Evolutionary conservation across 148 eudicot genomes (phyloP), one percentile per base, ranked within the genome.

Genomic region (Cornus kousa): DNA sequence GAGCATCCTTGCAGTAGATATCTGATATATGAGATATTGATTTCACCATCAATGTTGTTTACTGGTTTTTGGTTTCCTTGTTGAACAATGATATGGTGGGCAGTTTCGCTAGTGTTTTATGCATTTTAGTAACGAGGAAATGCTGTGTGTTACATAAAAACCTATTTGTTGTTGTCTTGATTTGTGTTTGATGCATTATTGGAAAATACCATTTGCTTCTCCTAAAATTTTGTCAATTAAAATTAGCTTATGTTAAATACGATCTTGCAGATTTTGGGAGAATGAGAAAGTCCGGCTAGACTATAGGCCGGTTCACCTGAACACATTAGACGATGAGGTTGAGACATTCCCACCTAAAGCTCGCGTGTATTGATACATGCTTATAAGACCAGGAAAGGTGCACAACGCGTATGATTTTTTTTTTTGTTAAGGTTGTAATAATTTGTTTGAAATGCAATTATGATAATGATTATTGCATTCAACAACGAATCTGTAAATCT

Each of bases 341-440:
- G 98, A 92, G 83, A 22, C 98, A 9, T 90, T 94, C 88, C 98
- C 98, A 23, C 98, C 98, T 31, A 90, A 90, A 81, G 98, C 98
- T 62, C 92, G 98, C 81, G 98, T 94, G 31, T 94, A 94, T 68
- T 94, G 85, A 87, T 77, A 9, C 9, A 40, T 33, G 48, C 48
- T 22, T 65, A n/a, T 16, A 13, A 53, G 71, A 14, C 43, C 46
- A 55, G 22, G n/a, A 4, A n/a, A 40, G 67, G 6, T 40, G 78
- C 37, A 74, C 31, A 62, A 10, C 48, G 48, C 8, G 4, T 5
- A 43, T 39, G 57, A 67, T 73, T 22, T 67, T 28, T 23, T 23
- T 28, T 28, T 33, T 28, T 53, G 40, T 23, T 40, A 16, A 80
- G 72, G 68, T 68, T 50, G 74, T 35, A 43, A 82, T 77, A 62